These are phyloP conservation scores for Alternaria sp. DNA, from an alignment of 2,329 filamentous ascomycete genomes.

Conservation along the genomic window DNA sequence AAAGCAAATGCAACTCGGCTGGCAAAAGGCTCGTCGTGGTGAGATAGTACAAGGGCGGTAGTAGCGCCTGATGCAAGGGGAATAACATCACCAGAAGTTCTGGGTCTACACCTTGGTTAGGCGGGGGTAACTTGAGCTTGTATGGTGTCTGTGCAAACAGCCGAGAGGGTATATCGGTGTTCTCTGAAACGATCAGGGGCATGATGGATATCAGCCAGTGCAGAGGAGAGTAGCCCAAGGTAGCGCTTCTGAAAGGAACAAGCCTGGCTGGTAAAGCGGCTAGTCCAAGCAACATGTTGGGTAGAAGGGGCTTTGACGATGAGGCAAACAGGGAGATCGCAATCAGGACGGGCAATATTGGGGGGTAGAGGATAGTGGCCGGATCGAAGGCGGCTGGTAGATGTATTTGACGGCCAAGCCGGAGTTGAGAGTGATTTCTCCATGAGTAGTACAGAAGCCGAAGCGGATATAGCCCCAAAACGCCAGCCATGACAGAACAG, in stretches of 20 bases:
- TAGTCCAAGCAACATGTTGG: slow-evolving; percentile 83
- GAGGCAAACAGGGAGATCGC: slow-evolving; percentile 75
- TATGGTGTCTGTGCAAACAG: slow-evolving; percentile 47
- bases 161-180: slow-evolving; percentile 51
- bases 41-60: slow-evolving; percentile 77
- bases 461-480: slow-evolving; percentile 51
- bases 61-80: slow-evolving; percentile 82
- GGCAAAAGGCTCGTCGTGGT: slow-evolving; percentile 88
- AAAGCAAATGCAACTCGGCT: slow-evolving; percentile 87
- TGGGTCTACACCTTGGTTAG: slow-evolving; percentile 54
- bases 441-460: slow-evolving; percentile 48
- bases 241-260: slow-evolving; percentile 70
- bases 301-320: slow-evolving; percentile 70
- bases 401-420: slow-evolving; percentile 59
- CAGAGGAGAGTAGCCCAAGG: slow-evolving; percentile 68
- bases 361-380: slow-evolving; percentile 88
- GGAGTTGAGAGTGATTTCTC: slow-evolving; percentile 36
- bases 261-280: slow-evolving; percentile 77
- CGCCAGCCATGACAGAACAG: slow-evolving; percentile 39
- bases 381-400: slow-evolving; percentile 87
- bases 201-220: slow-evolving; percentile 82
- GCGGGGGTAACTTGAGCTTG: slow-evolving; percentile 44
- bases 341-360: slow-evolving; percentile 77
- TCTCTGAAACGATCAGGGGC: slow-evolving; percentile 68
- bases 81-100: slow-evolving; percentile 75